Base-by-base conservation (phyloP, 2,329 filamentous ascomycete species). In the Phaeosphaeria sp. region DNA sequence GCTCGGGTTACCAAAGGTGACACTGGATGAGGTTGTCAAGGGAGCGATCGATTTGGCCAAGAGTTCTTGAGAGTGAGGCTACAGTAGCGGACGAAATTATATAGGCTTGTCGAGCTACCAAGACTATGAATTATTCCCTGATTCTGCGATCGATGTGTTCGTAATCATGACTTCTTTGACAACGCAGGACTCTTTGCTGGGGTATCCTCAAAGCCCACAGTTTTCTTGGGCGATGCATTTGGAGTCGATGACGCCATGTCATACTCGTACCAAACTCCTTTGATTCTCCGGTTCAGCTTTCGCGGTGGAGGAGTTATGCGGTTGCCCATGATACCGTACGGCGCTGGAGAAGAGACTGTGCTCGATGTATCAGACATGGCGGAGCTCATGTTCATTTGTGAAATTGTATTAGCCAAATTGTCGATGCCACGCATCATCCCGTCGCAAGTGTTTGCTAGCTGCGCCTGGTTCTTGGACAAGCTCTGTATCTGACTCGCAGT, bases 181-280 rank as follows among this genome's bases (percentile, higher is more conserved):
- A 42, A 52, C 1, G 62, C 50, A 6, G 69, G 62, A 50, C 57
- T 71, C 51, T 73, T 73, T 1, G 66, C 59, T 22, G 67, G 67
- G 41, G 68, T 69, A 20, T 68, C 65, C 30, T 64, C 50, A 39
- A 65, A 65, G 3, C 55, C 56, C 0, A 66, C 62, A n/a, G 59
- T 59, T 51, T 59, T 63, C 44, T 60, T 52, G 23, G 62, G 62
- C 6, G 63, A 64, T 6, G 53, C 49, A 13, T 41, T 54, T 7
- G 60, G 49, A 13, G 48, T 57, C 3, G 60, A 23, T 9, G 52
- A 46, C n/a, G 33, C 23, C 21, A 48, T 60, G 56, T 76, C 73
- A 43, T 76, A 76, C 54, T 76, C 74, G 49, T 76, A 76, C 74
- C 74, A 76, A 3, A 76, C 72, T 27, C 74, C 72, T 52, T 73